Base-by-base conservation (phyloP, 1,284 basidiomycete genomes). In the Sanghuangporus weigelae region DNA sequence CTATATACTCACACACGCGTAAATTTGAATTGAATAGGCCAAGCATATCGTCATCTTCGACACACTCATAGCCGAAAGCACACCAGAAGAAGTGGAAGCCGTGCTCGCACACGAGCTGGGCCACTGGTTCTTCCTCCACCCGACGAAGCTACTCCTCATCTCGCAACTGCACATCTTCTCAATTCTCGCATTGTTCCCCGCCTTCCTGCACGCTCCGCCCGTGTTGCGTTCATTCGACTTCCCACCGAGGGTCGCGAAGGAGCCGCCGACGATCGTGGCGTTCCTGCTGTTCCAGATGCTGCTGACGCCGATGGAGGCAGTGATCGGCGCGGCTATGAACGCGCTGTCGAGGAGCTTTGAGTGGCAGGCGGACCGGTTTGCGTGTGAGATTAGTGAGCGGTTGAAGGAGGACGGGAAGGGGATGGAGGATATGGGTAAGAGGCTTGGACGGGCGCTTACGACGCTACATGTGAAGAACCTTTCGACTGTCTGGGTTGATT, bases 1-100 rank as follows among this genome's bases (percentile, higher is more conserved):
- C 42, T 14, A 16, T 31, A 4, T 42, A 3, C 35, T 39, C 31
- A 16, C 42, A 23, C 14, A 21, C 11, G 42, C 14, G 36, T 10
- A 12, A 7, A 42, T 19, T 60, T 26, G 49, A 2, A 23, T 5
- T 31, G 23, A 31, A 26, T 59, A 83, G 77, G 90, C 87, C 73
- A 96, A 96, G 72, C 94, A 96, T 74, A 96, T 99, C 70, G 96
- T 98, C 73, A 91, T 99, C 70, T 99, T 94, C 73, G 96, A 98
- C 73, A 98, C 96, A 0, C 84, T 99, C 66, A 93, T 98, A 73
- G 90, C 96, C 71, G 87, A 98, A 73, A 91, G 87, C 73, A 86
- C 87, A 63, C 84, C 95, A 0, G 90, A 92, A 36, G 92, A 96
- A 74, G 92, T 97, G 23, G 94, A 96, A 70, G 95, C 95, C 21